Evolutionary conservation across 129 eudicot species (phyloP).

Genomic region (Glebionis coronaria): DNA sequence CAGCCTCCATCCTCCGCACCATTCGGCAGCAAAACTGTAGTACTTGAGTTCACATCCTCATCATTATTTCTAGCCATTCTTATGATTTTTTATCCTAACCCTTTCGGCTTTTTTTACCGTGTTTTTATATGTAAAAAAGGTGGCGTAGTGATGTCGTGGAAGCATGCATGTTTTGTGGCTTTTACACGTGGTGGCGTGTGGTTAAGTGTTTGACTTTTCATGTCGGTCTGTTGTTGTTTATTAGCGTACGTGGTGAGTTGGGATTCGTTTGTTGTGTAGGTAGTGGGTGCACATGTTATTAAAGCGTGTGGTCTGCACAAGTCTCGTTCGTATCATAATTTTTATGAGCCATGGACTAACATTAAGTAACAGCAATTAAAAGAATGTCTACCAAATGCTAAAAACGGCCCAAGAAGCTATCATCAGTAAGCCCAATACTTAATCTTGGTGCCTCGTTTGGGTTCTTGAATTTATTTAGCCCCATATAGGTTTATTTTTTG

Average conservation of each 20-base stretch:
- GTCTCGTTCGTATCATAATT: neutral
- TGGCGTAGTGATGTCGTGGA: conserved; percentile 27
- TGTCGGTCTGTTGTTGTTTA: neutral
- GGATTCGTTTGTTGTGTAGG: neutral
- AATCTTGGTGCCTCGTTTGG: no score
- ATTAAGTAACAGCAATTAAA: no score
- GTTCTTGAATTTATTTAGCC: no score
- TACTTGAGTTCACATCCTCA: neutral
- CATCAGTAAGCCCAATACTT: no score
- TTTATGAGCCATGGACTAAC: no score
- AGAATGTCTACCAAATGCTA: no score
- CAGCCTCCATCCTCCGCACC: neutral
- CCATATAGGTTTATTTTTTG: no score
- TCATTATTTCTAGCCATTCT: conserved; percentile 30
- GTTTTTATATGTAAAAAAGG: neutral
- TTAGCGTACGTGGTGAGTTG: neutral
- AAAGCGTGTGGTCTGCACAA: conserved; percentile 32
- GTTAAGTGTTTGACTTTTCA: neutral
- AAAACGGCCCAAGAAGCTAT: no score
- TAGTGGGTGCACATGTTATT: conserved; percentile 1
- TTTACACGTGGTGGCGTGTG: conserved; percentile 23
- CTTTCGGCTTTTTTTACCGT: conserved; percentile 5
- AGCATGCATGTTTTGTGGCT: conserved; percentile 26
- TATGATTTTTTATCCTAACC: neutral
- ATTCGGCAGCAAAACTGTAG: no score